Conservation (phyloP, 116 monocot genomes). For the Cymodocea nodosa region DNA sequence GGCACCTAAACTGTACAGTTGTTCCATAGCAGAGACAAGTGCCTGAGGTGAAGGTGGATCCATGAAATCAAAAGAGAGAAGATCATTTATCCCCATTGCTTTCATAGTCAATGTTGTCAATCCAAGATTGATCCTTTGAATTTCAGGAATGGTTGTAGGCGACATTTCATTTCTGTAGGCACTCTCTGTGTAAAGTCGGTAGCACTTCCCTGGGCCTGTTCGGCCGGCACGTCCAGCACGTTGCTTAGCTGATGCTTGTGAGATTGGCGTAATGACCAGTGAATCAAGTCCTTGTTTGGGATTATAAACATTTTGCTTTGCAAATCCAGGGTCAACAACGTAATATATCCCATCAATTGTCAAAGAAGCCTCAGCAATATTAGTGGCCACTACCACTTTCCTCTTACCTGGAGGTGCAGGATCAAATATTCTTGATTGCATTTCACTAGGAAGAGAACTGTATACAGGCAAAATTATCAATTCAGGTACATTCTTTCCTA, state of each 20-base stretch:
- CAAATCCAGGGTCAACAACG: conserved; percentile 96
- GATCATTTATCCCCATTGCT: conserved; percentile 97
- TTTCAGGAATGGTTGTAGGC: conserved; percentile 83
- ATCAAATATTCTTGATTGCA: conserved; percentile 95
- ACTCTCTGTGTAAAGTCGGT: conserved; percentile 91
- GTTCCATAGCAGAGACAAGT: conserved; percentile 93
- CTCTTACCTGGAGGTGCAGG: conserved; percentile 88
- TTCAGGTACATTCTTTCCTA: conserved; percentile 89
- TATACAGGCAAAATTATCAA: conserved; percentile 95
- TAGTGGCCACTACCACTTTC: conserved; percentile 94
- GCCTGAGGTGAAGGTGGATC: conserved; percentile 94
- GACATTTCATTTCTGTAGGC: conserved; percentile 96
- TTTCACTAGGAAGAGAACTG: conserved; percentile 96
- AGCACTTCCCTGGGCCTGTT: conserved; percentile 96
- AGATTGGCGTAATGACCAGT: conserved; percentile 89
- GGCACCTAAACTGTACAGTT: conserved; percentile 80
- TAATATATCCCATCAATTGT: conserved; percentile 94
- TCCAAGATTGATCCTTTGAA: conserved; percentile 90
- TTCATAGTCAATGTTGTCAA: conserved; percentile 73
- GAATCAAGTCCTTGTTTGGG: conserved; percentile 93
- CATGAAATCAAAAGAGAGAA: conserved; percentile 96
- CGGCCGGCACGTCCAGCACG: conserved; percentile 94
- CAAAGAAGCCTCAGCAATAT: conserved; percentile 94
- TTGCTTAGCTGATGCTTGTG: conserved; percentile 99
- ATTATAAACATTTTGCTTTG: conserved; percentile 90